Evolutionary conservation across 768 basidiomycete species (phyloP).

Genomic region (Auriscalpium vulgare): DNA sequence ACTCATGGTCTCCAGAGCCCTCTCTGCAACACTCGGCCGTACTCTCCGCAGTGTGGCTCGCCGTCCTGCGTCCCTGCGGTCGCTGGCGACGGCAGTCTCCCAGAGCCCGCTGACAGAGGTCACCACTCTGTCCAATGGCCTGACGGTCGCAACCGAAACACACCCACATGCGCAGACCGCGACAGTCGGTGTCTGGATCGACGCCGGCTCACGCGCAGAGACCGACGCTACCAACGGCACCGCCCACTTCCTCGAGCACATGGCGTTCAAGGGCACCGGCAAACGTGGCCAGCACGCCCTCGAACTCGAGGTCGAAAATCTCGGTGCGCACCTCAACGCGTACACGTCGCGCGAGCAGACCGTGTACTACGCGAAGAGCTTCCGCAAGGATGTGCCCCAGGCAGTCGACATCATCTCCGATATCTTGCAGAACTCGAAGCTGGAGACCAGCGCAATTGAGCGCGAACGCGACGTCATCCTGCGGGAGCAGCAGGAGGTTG

Average conservation of each 20-base stretch:
- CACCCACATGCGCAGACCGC: conserved; percentile 90
- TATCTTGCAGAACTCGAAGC: conserved; percentile 94
- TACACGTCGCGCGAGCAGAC: conserved; percentile 99
- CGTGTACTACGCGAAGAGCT: conserved; percentile 98
- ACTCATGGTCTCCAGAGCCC: background rate
- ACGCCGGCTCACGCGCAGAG: conserved; percentile 96
- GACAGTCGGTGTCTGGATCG: conserved; percentile 99
- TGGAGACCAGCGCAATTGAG: conserved; percentile 83
- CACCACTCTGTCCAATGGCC: conserved; percentile 88
- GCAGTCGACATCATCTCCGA: conserved; percentile 97
- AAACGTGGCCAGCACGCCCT: conserved; percentile 82
- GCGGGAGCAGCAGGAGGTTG: conserved; percentile 97
- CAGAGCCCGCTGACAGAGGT: conserved; percentile 78
- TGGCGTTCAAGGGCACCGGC: conserved; percentile 96
- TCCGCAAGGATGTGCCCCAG: conserved; percentile 86
- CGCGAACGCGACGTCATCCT: conserved; percentile 94
- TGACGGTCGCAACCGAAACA: conserved; percentile 90
- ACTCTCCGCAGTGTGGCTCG: conserved; percentile 8
- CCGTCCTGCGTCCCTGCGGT: conserved; percentile 47
- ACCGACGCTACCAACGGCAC: conserved; percentile 92
- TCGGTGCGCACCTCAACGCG: conserved; percentile 95
- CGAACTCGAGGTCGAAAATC: conserved; percentile 95
- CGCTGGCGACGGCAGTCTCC: conserved; percentile 65
- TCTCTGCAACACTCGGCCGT: conserved; percentile 10
- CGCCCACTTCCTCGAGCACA: conserved; percentile 97